These are phyloP conservation scores for Candida nemodendra DNA, from an alignment of 805 yeast species.

Conservation along the genomic window DNA sequence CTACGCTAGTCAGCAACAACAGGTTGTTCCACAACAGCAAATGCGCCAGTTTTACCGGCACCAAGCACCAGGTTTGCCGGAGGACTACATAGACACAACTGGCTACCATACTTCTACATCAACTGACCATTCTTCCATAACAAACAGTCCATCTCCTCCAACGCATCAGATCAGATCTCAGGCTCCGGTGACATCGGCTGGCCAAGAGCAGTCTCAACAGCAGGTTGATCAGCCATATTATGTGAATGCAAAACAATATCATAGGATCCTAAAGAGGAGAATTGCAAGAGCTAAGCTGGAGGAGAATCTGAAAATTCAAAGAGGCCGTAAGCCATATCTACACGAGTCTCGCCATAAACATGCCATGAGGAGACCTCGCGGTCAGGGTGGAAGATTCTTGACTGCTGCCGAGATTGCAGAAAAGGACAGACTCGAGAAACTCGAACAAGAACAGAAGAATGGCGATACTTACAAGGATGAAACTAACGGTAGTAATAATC, in stretches of 20 bases:
- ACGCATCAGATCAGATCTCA: slow-evolving; percentile 7
- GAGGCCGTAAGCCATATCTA: slow-evolving; percentile 89
- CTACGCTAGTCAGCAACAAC: slow-evolving; percentile 13
- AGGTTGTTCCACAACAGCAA: slow-evolving; percentile 9
- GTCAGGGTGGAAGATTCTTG: slow-evolving; percentile 96
- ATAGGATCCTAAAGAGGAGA: slow-evolving; percentile 88
- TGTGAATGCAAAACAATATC: slow-evolving; percentile 97
- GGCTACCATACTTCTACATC: slow-evolving; percentile 20
- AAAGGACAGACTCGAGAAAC: slow-evolving; percentile 43
- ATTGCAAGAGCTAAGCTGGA: slow-evolving; percentile 92
- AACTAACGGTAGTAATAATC: slow-evolving; percentile 7
- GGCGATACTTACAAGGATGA: slow-evolving; percentile 1
- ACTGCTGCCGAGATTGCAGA: slow-evolving; percentile 92
- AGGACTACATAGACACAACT: slow-evolving; percentile 19
- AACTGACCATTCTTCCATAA: slow-evolving; percentile 22
- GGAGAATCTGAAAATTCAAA: slow-evolving; percentile 79
- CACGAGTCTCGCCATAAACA: slow-evolving; percentile 98
- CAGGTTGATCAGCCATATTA: slow-evolving; percentile 84
- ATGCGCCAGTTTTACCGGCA: slow-evolving; percentile 14
- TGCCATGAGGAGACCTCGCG: slow-evolving; percentile 98
- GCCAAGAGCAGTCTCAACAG: slow-evolving; percentile 16
- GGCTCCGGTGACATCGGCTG: slow-evolving; percentile 4
- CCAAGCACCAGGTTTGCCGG: slow-evolving; percentile 13
- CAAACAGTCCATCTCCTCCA: slow-evolving; percentile 22
- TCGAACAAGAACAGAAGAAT: slow-evolving; percentile 20